Evolutionary conservation across 345 rosid genomes (phyloP).

Genomic region (Syzygium oleosum): DNA sequence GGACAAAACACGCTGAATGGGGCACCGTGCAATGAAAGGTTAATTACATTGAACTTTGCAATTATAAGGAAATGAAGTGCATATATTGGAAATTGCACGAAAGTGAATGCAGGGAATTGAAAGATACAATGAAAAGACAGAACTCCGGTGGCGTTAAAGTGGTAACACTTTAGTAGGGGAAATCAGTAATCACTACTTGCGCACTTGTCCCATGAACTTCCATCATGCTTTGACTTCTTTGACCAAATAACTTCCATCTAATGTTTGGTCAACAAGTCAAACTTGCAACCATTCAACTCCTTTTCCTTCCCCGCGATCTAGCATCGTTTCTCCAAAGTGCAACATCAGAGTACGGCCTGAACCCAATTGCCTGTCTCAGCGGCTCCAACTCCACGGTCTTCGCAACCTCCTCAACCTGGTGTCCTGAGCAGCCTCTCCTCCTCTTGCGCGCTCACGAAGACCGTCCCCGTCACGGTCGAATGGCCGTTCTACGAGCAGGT

Average conservation of each 20-base stretch:
- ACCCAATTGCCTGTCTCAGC: too few species aligned
- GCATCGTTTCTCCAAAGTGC: not conserved
- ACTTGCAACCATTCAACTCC: not conserved
- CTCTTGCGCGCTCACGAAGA: too few species aligned
- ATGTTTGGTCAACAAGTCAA: not conserved
- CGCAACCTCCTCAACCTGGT: too few species aligned
- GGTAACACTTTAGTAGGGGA: too few species aligned
- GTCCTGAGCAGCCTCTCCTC: too few species aligned
- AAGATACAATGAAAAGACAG: not conserved
- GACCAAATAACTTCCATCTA: not conserved
- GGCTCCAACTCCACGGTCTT: too few species aligned
- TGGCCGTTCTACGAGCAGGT: slow-evolving; percentile 44
- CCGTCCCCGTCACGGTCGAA: not conserved
- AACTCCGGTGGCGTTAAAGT: not conserved
- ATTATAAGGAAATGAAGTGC: not conserved
- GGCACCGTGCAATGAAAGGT: not conserved
- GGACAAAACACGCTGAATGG: not conserved
- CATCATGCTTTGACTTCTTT: not conserved
- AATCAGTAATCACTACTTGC: too few species aligned
- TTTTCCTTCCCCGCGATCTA: not conserved
- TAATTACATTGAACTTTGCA: not conserved
- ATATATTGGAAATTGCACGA: not conserved
- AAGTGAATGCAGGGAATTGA: not conserved
- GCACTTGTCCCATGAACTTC: too few species aligned
- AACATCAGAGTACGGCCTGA: too few species aligned